phyloP scores from a whole-genome alignment of 2,329 filamentous ascomycete genomes.

The Cercospora nicotianae region DNA sequence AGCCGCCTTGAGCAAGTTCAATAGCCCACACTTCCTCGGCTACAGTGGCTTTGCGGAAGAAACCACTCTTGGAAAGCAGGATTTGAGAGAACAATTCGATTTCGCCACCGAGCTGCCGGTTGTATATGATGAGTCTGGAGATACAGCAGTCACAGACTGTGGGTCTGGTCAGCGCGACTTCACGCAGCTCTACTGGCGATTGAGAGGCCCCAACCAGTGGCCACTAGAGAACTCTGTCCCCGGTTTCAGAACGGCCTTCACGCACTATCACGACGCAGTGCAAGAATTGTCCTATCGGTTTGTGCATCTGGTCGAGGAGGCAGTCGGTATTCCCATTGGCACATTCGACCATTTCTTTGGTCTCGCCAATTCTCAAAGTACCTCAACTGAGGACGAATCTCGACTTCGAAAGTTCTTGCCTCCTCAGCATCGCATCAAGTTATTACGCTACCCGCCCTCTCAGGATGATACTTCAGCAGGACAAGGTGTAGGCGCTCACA shows the following conservation, averaged over 20 bases:
- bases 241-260: conserved; percentile 37
- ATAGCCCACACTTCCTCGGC: conserved; percentile 62
- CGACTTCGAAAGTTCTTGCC: conserved; percentile 26
- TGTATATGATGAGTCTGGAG: conserved; percentile 41
- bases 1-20: conserved; percentile 46
- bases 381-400: background rate
- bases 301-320: conserved; percentile 57
- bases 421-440: conserved; percentile 59
- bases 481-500: conserved; percentile 63
- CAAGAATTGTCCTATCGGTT: conserved; percentile 55
- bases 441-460: conserved; percentile 55
- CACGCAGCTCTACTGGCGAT: conserved; percentile 43
- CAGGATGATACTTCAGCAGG: conserved; percentile 10
- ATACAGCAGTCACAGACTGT: background rate
- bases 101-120: conserved; percentile 57
- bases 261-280: conserved; percentile 54
- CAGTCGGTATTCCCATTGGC: conserved; percentile 51
- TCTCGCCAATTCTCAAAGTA: conserved; percentile 21
- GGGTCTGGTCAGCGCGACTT: conserved; percentile 46
- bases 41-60: conserved; percentile 59
- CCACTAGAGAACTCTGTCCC: conserved; percentile 35
- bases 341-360: conserved; percentile 54
- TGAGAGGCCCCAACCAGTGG: conserved; percentile 44
- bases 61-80: conserved; percentile 54
- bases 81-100: conserved; percentile 61